Evolutionary conservation across 2,329 filamentous ascomycete genomes (phyloP).

Genomic region (Aphanocladium album): DNA sequence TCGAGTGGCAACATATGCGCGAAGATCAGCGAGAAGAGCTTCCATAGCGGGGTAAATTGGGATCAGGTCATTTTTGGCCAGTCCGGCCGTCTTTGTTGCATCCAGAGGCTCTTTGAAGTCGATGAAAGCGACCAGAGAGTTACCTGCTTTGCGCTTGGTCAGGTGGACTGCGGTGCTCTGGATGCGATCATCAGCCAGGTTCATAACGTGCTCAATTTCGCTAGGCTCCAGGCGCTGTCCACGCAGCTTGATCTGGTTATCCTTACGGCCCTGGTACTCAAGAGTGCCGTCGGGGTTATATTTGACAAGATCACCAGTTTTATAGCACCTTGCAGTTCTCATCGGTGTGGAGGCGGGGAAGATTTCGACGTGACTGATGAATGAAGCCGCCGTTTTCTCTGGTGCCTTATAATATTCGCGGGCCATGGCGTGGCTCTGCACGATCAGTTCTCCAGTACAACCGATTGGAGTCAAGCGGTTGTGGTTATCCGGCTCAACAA

Average conservation of each 20-base stretch:
- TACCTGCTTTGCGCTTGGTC: neutral
- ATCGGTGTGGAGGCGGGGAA: neutral
- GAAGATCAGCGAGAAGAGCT: neutral
- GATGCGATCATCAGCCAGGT: neutral
- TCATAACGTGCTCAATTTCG: neutral
- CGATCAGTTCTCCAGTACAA: neutral
- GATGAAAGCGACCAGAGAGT: neutral
- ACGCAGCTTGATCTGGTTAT: constrained; percentile 1
- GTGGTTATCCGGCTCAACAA: neutral
- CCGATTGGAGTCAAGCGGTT: neutral
- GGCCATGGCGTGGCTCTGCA: constrained; percentile 2
- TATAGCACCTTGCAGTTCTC: neutral
- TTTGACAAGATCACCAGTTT: neutral
- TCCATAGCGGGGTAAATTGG: neutral
- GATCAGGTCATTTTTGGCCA: neutral
- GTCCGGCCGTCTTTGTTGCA: neutral
- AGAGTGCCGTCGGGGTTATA: neutral
- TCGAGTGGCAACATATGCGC: neutral
- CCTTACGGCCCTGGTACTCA: constrained; percentile 1
- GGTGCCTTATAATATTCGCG: constrained; percentile 1
- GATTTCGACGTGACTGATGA: neutral
- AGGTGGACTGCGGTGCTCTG: neutral
- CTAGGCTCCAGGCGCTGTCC: neutral
- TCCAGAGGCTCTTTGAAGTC: neutral
- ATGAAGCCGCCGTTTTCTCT: neutral